phyloP scores from a whole-genome alignment of 257 asterid genomes.

The Nicotiana paniculata region DNA sequence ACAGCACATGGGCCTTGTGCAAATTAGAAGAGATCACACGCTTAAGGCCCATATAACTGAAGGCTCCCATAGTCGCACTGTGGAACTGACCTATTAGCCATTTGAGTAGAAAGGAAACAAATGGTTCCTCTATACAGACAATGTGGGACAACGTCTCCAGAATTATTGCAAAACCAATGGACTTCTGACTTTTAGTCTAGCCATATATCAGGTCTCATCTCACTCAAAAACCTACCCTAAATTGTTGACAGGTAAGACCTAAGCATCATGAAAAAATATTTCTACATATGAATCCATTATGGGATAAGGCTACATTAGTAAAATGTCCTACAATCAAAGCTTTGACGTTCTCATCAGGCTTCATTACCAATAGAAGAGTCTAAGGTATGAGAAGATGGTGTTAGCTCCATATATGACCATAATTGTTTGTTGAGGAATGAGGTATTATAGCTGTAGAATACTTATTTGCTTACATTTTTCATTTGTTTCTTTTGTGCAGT shows the following conservation, averaged over 20 bases:
- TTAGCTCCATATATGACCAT: neutral
- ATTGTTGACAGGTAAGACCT: neutral
- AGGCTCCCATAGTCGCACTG: neutral
- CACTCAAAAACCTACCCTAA: neutral
- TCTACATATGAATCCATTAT: neutral
- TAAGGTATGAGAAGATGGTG: neutral
- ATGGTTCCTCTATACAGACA: neutral
- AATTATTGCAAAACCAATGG: neutral
- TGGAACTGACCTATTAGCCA: neutral
- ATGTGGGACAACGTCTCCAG: neutral
- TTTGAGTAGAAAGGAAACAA: slow-evolving; percentile 2
- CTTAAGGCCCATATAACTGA: neutral
- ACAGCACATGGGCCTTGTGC: neutral
- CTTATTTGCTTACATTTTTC: neutral
- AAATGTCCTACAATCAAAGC: neutral
- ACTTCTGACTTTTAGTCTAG: neutral
- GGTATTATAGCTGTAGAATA: neutral
- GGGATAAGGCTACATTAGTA: neutral
- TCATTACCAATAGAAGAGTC: neutral
- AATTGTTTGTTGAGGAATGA: neutral
- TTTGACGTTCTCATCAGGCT: neutral
- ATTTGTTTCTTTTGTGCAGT: neutral
- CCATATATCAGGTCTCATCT: neutral
- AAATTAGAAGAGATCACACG: neutral
- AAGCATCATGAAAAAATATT: neutral